Evolutionary conservation across 371 early-diverging fungal species (phyloP), one percentile per base, ranked within the genome.

Genomic region (Aphelidium insulamus): DNA sequence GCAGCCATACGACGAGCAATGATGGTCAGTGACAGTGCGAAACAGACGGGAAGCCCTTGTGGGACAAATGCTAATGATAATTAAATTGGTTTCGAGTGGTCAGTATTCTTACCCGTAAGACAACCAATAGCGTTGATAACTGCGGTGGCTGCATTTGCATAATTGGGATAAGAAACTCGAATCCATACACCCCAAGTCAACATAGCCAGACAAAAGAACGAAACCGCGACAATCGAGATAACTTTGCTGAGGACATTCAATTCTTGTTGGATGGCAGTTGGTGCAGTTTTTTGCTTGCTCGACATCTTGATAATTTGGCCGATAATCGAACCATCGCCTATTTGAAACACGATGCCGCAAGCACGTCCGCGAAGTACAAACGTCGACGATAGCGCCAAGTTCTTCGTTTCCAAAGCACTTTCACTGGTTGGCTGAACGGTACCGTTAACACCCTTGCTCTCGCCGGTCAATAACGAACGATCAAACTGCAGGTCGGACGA

Each of bases 91-190:
- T n/a, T n/a, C n/a, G n/a, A n/a, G n/a, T n/a, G n/a, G n/a, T n/a
- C n/a, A n/a, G n/a, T n/a, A n/a, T n/a, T n/a, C n/a, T n/a, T n/a
- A n/a, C n/a, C n/a, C n/a, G n/a, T 61, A 32, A 77, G 54, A 11
- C 75, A 62, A 18, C 74, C 77, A 39, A 80, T 69, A 28, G 68
- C 59, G 26, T 77, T 73, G 23, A 66, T 58, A 27, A 79, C 61
- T 10, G 72, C 65, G 28, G 43, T 54, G 4, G 72, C 52, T 2
- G 57, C 34, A 5, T 52, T 40, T 39, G 71, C 47, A 32, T 66
- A 73, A 4, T 43, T 44, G 3, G 67, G 69, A 32, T 52, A 66
- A 2, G 33, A 23, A 4, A 30, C 43, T 39, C 53, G 52, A 38
- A 65, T 41, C 60, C 57, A 61, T 16, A 47, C 47, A 0, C 39